Base-by-base conservation (phyloP, 1,284 basidiomycete species). In the Agaricales sp. region DNA sequence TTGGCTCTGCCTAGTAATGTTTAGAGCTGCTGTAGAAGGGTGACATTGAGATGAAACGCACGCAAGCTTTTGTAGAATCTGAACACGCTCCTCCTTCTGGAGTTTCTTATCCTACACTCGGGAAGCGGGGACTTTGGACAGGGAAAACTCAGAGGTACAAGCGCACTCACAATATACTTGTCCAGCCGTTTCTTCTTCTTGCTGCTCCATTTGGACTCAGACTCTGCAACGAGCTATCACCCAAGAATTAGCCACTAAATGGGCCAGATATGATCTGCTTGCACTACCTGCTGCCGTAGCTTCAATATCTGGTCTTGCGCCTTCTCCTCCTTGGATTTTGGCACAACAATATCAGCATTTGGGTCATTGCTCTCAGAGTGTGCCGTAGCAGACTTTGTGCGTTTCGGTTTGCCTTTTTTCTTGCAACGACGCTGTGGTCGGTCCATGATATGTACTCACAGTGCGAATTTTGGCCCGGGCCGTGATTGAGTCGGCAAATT, bases 151-250 rank as follows among this genome's bases (percentile, higher is more conserved):
- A n/a, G n/a, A n/a, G 25, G 25, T 47, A 24, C n/a, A 19, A 52
- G 18, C 18, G 14, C 3, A 61, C 75, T 55, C 50, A 87, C 87
- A 55, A 92, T 89, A 57, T 89, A 92, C 58, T 88, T 89, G 55
- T 92, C 89, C 8, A 92, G 64, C 43, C 84, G 70, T 60, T 82
- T 88, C 68, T 78, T 84, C 68, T 87, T 91, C 67, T 87, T 88
- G 52, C 70, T 77, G 41, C 76, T 86, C 66, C 86, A 78, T 61
- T 85, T 88, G 3, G 77, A 79, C 48, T 82, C 73, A 6, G 77
- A 73, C 59, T 82, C 73, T n/a, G 73, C 72, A 47, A 75, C 64
- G 48, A 79, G 67, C 77, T 80, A 51, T 20, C 22, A 22, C 13
- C 52, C 45, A 45, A 53, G 22, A 21, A 48, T 50, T 46, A 46